These are phyloP conservation scores for Penicillium coffeae DNA, from an alignment of 495 filamentous ascomycete genomes.

Conservation along the genomic window DNA sequence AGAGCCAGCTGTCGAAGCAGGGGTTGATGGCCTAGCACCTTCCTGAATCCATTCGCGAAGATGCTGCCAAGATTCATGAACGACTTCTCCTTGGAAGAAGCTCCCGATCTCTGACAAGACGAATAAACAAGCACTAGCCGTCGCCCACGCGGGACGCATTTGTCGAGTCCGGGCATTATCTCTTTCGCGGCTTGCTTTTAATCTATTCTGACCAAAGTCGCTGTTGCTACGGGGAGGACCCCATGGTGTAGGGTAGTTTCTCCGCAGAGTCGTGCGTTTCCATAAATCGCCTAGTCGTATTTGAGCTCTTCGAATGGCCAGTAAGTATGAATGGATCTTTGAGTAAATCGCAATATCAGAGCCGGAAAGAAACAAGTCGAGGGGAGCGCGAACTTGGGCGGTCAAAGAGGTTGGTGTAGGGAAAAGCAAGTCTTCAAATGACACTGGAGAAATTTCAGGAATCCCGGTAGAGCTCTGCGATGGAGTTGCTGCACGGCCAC, in stretches of 20 bases:
- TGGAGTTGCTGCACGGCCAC: constrained; percentile 20
- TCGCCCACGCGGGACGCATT: constrained; percentile 83
- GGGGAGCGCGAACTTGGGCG: constrained; percentile 68
- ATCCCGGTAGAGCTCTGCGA: constrained; percentile 28
- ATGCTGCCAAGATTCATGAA: constrained; percentile 68
- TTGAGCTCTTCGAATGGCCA: constrained; percentile 78
- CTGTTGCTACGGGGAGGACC: constrained; percentile 60
- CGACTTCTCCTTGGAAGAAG: constrained; percentile 87
- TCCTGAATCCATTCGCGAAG: constrained; percentile 56
- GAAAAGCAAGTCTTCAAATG: constrained; percentile 78
- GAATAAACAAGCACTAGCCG: constrained; percentile 75
- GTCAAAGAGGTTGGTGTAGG: constrained; percentile 69
- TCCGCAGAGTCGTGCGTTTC: constrained; percentile 72
- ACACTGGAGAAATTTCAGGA: constrained; percentile 32
- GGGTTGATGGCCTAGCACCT: constrained; percentile 6
- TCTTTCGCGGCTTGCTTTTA: constrained; percentile 53
- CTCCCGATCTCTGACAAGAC: constrained; percentile 79
- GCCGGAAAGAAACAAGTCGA: constrained; percentile 80
- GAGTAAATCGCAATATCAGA: constrained; percentile 76
- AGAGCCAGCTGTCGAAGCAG: constrained; percentile 25
- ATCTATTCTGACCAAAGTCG: constrained; percentile 50
- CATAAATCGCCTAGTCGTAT: constrained; percentile 77
- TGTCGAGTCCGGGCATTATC: constrained; percentile 54
- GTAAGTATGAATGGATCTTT: constrained; percentile 77
- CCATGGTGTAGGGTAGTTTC: constrained; percentile 68